Percentiles rank a stretch among this genome's conserved stretches.
These are phyloP conservation scores for Rhodofomes roseus DNA, from an alignment of 1,284 basidiomycete genomes.

Conservation along the genomic window DNA sequence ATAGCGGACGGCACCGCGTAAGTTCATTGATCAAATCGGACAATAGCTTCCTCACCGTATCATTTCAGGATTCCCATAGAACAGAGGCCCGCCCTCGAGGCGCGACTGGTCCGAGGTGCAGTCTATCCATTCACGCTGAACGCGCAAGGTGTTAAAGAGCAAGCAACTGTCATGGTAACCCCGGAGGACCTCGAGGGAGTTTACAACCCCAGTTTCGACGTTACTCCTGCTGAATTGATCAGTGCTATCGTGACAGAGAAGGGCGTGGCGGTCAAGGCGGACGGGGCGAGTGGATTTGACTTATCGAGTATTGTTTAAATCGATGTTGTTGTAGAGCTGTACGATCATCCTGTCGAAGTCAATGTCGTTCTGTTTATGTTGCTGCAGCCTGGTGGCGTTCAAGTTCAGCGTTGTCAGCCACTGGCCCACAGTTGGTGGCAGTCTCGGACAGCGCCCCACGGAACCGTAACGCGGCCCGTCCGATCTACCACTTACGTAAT, in stretches of 20 bases:
- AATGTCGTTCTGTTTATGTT: too few relatives aligned
- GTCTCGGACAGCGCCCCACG: too few relatives aligned
- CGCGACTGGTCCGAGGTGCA: conserved; percentile 80
- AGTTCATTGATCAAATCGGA: conserved; percentile 22
- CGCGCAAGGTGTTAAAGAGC: conserved; percentile 42
- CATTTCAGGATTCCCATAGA: conserved; percentile 84
- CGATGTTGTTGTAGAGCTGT: neutral
- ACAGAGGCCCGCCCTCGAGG: conserved; percentile 82
- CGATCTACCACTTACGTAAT: too few relatives aligned
- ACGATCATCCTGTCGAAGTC: too few relatives aligned
- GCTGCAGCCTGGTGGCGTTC: too few relatives aligned
- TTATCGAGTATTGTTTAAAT: conserved; percentile 47
- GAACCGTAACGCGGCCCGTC: too few relatives aligned
- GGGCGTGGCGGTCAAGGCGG: conserved; percentile 69
- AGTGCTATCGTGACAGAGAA: conserved; percentile 89
- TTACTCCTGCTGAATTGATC: conserved; percentile 83
- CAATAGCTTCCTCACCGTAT: neutral
- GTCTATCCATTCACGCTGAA: conserved; percentile 48
- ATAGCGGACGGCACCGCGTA: conserved; percentile 71
- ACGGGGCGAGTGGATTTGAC: conserved; percentile 50
- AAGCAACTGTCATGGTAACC: conserved; percentile 73
- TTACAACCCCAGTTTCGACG: conserved; percentile 93
- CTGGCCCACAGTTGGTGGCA: too few relatives aligned
- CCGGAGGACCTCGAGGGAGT: conserved; percentile 63
- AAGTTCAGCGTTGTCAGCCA: too few relatives aligned